Evolutionary conservation across 2,329 filamentous ascomycete genomes (phyloP).

Genomic region (Botrytis elliptica): DNA sequence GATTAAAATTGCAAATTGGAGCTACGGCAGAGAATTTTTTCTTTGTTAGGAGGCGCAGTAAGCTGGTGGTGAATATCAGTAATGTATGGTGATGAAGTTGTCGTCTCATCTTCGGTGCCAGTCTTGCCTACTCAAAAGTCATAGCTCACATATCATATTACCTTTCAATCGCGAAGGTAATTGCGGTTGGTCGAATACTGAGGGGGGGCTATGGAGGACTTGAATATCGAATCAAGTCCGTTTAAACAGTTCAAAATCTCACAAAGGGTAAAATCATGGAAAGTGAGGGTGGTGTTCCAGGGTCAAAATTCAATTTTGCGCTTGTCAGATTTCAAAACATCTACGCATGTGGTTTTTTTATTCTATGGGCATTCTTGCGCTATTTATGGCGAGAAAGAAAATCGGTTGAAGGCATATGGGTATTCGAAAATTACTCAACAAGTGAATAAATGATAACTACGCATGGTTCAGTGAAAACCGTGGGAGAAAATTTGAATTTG

Average conservation of each 20-base stretch:
- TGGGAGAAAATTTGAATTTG: background rate
- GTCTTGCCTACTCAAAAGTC: no score
- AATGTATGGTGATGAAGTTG: background rate
- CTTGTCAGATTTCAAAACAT: background rate
- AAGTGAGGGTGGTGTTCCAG: background rate
- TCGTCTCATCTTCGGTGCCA: background rate
- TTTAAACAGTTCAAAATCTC: background rate
- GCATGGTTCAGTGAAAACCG: background rate
- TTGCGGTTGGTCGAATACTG: background rate
- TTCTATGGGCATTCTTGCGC: background rate
- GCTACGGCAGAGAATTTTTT: background rate
- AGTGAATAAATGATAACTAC: background rate
- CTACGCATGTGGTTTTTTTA: background rate
- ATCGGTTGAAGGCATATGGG: background rate
- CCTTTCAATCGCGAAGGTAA: background rate
- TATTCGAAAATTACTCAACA: background rate
- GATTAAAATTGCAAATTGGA: background rate
- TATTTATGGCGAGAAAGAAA: accelerated
- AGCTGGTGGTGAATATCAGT: background rate
- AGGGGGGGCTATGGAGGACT: background rate
- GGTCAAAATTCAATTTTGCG: background rate
- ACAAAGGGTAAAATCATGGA: background rate
- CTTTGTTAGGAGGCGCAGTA: background rate
- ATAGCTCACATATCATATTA: background rate
- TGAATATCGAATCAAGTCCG: no score